Evolutionary conservation across 306 rosid species (phyloP).

Genomic region (Malus fusca): DNA sequence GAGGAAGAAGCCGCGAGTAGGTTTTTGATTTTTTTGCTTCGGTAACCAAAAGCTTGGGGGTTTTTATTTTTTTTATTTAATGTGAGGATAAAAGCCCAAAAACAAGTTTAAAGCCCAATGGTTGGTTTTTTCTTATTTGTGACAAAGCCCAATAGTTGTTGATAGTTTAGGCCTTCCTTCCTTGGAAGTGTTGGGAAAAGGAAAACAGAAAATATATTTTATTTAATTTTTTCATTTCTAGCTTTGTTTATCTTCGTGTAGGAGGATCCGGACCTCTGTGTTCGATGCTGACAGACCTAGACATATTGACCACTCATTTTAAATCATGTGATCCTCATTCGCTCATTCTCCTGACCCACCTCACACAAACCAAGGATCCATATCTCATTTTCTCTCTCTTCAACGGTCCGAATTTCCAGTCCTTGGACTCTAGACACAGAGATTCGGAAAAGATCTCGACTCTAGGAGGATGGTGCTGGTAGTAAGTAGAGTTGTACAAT

Average conservation of each 20-base stretch:
- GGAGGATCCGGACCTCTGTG: too few relatives aligned
- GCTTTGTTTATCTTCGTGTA: not conserved
- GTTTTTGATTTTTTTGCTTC: not conserved
- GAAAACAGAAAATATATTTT: too few relatives aligned
- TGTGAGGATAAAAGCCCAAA: not conserved
- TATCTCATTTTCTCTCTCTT: too few relatives aligned
- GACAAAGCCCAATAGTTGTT: not conserved
- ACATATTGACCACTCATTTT: too few relatives aligned
- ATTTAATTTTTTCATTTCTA: not conserved
- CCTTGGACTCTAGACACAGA: too few relatives aligned
- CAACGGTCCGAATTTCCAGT: accelerated
- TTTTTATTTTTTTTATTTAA: too few relatives aligned
- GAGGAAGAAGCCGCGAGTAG: not conserved
- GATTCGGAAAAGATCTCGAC: accelerated
- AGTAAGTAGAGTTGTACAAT: not conserved
- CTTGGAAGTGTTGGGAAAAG: not conserved
- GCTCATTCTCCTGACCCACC: accelerated
- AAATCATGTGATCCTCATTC: too few relatives aligned
- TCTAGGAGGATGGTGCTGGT: too few relatives aligned
- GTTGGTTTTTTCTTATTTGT: too few relatives aligned
- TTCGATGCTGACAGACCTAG: too few relatives aligned
- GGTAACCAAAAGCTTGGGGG: not conserved
- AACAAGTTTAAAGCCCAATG: not conserved
- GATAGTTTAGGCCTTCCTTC: not conserved
- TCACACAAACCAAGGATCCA: too few relatives aligned